A percentile compares a stretch with the other conserved stretches of the same genome.
phyloP scores from a whole-genome alignment of 169 alveolate species.

The Fabrea salina region DNA sequence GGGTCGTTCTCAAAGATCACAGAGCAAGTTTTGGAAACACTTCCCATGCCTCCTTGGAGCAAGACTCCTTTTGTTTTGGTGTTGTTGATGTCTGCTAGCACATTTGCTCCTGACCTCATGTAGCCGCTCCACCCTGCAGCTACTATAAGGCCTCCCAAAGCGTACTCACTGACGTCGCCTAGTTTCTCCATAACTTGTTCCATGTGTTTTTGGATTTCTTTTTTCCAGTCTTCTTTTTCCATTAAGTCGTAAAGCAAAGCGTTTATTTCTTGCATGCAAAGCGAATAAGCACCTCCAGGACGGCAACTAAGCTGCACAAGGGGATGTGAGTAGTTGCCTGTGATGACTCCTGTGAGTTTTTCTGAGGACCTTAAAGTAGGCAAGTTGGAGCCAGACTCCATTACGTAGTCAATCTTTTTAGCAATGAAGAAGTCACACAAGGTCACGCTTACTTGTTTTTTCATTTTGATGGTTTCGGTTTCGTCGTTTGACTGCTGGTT shows the following conservation, averaged over 20 bases:
- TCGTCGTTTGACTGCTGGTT: not conserved
- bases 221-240: not conserved
- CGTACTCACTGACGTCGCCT: not conserved
- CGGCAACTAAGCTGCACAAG: not conserved
- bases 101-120: not conserved
- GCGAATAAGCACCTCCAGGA: not conserved
- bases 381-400: conserved; percentile 47
- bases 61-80: not conserved
- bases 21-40: not conserved
- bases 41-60: conserved; percentile 5
- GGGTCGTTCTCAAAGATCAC: not conserved
- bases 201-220: not conserved
- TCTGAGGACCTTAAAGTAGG: conserved; percentile 36
- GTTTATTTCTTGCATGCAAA: not conserved
- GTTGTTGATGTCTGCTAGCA: conserved; percentile 19
- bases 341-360: conserved; percentile 24
- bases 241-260: not conserved
- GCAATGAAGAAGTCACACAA: conserved; percentile 1
- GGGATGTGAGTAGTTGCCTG: not conserved
- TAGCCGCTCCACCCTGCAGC: not conserved
- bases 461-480: conserved; percentile 10
- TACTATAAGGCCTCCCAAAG: not conserved
- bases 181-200: not conserved
- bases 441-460: conserved; percentile 33
- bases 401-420: conserved; percentile 7